These are phyloP conservation scores for Alisma plantagoaquatica DNA, from an alignment of 106 monocot genomes.

Conservation along the genomic window DNA sequence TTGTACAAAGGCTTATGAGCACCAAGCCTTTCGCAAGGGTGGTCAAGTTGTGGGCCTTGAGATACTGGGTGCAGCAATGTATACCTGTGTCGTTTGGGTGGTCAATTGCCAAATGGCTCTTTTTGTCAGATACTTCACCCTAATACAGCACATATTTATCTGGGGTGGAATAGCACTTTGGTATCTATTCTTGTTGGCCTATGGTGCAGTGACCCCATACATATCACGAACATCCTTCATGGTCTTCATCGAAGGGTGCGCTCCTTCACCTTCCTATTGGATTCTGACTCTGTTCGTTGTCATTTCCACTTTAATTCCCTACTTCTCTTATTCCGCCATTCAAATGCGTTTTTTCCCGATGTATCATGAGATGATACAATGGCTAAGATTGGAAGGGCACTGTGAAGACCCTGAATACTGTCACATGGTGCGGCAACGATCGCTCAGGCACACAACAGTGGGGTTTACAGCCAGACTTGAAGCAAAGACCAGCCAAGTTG, in stretches of 20 bases:
- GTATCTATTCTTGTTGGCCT: slow-evolving; percentile 62
- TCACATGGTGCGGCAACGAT: slow-evolving; percentile 54
- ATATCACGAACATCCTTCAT: slow-evolving; percentile 47
- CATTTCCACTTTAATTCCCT: slow-evolving; percentile 66
- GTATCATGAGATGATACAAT: slow-evolving; percentile 94
- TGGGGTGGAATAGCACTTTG: slow-evolving; percentile 84
- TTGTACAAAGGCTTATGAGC: slow-evolving; percentile 18
- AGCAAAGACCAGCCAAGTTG: slow-evolving; percentile 35
- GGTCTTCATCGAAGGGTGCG: slow-evolving; percentile 58
- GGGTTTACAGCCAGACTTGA: slow-evolving; percentile 77
- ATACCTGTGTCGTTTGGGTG: slow-evolving; percentile 89
- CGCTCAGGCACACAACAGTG: slow-evolving; percentile 58
- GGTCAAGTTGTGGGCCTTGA: slow-evolving; percentile 36
- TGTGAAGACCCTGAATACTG: slow-evolving; percentile 70
- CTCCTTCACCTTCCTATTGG: slow-evolving; percentile 55
- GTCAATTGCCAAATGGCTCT: slow-evolving; percentile 96
- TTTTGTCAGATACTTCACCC: slow-evolving; percentile 70
- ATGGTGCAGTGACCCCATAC: slow-evolving; percentile 48
- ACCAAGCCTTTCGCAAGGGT: slow-evolving; percentile 32
- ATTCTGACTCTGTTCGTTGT: slow-evolving; percentile 56
- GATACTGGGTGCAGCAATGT: slow-evolving; percentile 55
- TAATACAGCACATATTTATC: slow-evolving; percentile 89
- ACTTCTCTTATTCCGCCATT: slow-evolving; percentile 40
- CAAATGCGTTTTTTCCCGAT: slow-evolving; percentile 84
- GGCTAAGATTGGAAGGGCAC: slow-evolving; percentile 49